These are phyloP conservation scores for Diaporthe sp. DNA, from an alignment of 2,329 filamentous ascomycete species.

Conservation along the genomic window DNA sequence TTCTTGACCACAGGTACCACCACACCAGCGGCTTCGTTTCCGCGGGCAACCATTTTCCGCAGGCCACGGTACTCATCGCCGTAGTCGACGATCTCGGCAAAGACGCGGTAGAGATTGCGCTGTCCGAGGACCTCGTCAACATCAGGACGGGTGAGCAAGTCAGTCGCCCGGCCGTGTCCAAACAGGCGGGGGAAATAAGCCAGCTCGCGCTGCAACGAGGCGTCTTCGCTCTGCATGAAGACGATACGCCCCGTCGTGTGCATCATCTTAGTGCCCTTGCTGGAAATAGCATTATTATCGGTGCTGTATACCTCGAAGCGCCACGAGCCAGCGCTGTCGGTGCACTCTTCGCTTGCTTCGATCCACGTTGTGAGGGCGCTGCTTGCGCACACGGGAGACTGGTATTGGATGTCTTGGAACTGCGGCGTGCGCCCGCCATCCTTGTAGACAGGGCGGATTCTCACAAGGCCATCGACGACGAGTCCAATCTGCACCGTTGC, in stretches of 20 bases:
- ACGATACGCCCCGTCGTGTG: conserved; percentile 41
- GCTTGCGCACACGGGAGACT: conserved; percentile 51
- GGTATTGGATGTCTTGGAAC: conserved; percentile 49
- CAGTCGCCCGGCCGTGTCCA: conserved; percentile 39
- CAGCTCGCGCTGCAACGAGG: conserved; percentile 40
- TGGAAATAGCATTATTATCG: not conserved
- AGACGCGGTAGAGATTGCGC: conserved; percentile 54
- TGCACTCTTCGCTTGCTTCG: conserved; percentile 1
- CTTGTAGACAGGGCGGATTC: conserved; percentile 47
- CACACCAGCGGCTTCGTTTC: conserved; percentile 48
- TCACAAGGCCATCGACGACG: conserved; percentile 49
- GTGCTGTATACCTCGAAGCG: conserved; percentile 19
- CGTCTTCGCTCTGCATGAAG: conserved; percentile 38
- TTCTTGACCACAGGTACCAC: conserved; percentile 42
- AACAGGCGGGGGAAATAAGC: conserved; percentile 42
- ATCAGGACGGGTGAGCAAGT: conserved; percentile 38
- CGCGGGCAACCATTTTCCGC: conserved; percentile 47
- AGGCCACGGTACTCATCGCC: conserved; percentile 50
- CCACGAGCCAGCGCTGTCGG: not conserved
- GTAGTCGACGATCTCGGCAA: conserved; percentile 54
- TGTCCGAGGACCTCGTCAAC: conserved; percentile 51
- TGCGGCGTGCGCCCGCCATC: conserved; percentile 44
- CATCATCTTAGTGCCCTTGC: conserved; percentile 10
- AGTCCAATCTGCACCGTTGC: conserved; percentile 54
- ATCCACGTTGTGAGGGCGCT: conserved; percentile 35